Evolutionary conservation across 257 asterid species (phyloP), one percentile per base, ranked within the genome.

Genomic region (Asclepias syriaca): DNA sequence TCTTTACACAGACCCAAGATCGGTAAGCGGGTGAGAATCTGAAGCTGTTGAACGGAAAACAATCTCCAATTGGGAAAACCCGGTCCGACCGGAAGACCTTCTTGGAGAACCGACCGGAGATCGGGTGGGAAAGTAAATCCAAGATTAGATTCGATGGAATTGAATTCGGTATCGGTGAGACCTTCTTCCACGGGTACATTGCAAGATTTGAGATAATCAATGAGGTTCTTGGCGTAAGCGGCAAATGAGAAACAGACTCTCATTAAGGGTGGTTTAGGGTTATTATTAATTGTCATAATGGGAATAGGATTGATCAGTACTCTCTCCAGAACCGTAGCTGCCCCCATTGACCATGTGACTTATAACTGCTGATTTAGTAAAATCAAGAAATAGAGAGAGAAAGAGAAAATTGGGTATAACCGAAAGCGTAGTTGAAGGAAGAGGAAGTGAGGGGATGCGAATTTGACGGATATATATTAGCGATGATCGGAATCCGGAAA

Each of bases 31-130:
- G 71, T 60, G 2, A 85, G 85, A 40, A 88, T 70, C 14, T 89
- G 81, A 12, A 89, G 83, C 74, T 91, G 96, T 29, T 88, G 92
- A 19, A 58, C n/a, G 0, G 97, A 94, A 0, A 96, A 86, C 0
- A 89, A 89, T 53, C 97, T 84, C 99, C 99, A 94, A 24, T 94
- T 92, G 16, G 95, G 97, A 68, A 90, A 94, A 1, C 95, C 99
- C 4, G 85, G 86, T 19, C 93, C 93, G 8, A 83, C 79, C 0
- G 99, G 98, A 2, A 94, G 87, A 29, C 99, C 99, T 74, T 91
- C 97, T 51, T 73, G 93, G 71, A 94, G 98, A 40, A 94, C 84
- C 0, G 93, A 82, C 2, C 92, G 95, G 57, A 94, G 91, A 68
- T 94, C 99, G 68, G 97, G 98, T 45, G 98, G 99, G 69, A 91